These are phyloP conservation scores for Mycena polygramma DNA, from an alignment of 768 basidiomycete species.

Conservation along the genomic window DNA sequence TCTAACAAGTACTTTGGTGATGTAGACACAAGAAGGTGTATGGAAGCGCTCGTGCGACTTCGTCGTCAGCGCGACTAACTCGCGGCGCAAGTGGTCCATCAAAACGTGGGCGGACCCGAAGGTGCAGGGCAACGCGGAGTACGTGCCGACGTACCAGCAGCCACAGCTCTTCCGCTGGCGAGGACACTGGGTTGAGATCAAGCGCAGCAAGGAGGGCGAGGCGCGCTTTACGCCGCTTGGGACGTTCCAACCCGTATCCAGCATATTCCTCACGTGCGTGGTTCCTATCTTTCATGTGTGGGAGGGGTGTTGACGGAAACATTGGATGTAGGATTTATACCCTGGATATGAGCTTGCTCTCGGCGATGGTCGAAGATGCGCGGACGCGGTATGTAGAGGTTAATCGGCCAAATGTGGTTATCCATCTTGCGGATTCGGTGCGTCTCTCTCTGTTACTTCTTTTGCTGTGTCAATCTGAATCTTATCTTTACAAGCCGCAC, in stretches of 20 bases:
- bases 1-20: not conserved
- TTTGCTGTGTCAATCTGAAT: too few species aligned
- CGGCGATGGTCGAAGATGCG: slow-evolving; percentile 58
- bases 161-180: slow-evolving; percentile 61
- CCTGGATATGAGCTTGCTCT: slow-evolving; percentile 54
- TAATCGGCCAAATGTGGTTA: slow-evolving; percentile 55
- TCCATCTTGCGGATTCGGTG: slow-evolving; percentile 53
- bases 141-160: slow-evolving; percentile 55
- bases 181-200: slow-evolving; percentile 57
- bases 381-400: slow-evolving; percentile 54
- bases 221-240: slow-evolving; percentile 12
- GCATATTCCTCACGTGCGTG: slow-evolving; percentile 50
- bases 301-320: too few species aligned
- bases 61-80: slow-evolving; percentile 53
- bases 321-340: slow-evolving; percentile 54
- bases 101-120: slow-evolving; percentile 23
- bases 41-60: slow-evolving; percentile 59
- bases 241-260: not conserved
- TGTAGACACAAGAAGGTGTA: slow-evolving; percentile 55
- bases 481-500: slow-evolving; percentile 30
- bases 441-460: too few species aligned
- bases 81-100: slow-evolving; percentile 41
- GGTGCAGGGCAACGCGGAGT: slow-evolving; percentile 51
- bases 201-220: slow-evolving; percentile 36
- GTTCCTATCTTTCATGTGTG: too few species aligned